Percentiles rank a stretch among this genome's conserved stretches.
phyloP scores from a whole-genome alignment of 176 grass and related monocot species.

The Eleusine coracana region DNA sequence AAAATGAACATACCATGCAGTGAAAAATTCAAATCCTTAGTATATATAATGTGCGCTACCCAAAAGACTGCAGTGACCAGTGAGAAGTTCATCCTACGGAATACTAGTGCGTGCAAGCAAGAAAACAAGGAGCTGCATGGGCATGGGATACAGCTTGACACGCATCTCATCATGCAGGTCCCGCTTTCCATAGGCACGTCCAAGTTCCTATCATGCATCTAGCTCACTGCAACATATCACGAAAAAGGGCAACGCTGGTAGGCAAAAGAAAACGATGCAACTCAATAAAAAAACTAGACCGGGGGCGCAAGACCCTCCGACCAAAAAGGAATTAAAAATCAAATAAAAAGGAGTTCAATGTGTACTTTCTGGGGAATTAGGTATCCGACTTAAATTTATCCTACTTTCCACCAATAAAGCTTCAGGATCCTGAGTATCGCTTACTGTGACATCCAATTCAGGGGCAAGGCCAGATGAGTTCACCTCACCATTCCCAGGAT shows the following conservation, averaged over 20 bases:
- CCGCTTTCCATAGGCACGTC: slow-evolving; percentile 28
- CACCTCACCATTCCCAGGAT: slow-evolving; percentile 31
- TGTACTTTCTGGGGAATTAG: slow-evolving; percentile 98
- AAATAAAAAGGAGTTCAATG: slow-evolving; percentile 95
- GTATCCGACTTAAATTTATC: slow-evolving; percentile 98
- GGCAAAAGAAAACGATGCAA: slow-evolving; percentile 52
- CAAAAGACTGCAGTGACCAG: slow-evolving; percentile 7
- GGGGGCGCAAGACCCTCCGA: slow-evolving; percentile 49
- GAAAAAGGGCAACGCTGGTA: slow-evolving; percentile 22
- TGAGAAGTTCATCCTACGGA: background rate
- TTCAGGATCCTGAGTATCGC: slow-evolving; percentile 61
- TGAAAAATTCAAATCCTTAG: background rate
- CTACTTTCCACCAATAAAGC: slow-evolving; percentile 61
- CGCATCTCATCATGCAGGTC: slow-evolving; percentile 35
- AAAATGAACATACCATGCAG: slow-evolving; percentile 1
- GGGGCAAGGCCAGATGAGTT: slow-evolving; percentile 32
- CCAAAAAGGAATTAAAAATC: slow-evolving; percentile 60
- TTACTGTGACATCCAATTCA: slow-evolving; percentile 47
- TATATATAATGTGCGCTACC: background rate
- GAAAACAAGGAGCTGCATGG: slow-evolving; percentile 8
- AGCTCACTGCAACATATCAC: slow-evolving; percentile 44
- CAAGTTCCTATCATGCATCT: background rate
- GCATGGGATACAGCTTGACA: background rate
- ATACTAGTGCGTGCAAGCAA: slow-evolving; percentile 14
- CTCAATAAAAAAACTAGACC: slow-evolving; percentile 50